A percentile compares a stretch with the other conserved stretches of the same genome.
These are phyloP conservation scores for Quercus mongolica DNA, from an alignment of 306 rosid genomes.

Conservation along the genomic window DNA sequence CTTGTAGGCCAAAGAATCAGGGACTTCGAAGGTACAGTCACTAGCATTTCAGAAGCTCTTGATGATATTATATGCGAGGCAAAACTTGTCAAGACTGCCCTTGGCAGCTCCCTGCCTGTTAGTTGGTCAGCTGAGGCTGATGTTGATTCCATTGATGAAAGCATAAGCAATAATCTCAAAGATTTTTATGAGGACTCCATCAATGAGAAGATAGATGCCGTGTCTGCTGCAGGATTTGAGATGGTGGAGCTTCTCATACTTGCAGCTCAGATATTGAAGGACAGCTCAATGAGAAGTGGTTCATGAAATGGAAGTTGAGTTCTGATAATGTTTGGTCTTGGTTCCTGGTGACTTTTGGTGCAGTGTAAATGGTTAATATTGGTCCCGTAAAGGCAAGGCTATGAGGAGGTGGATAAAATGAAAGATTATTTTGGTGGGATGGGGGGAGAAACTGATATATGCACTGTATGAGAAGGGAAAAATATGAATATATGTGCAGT, in stretches of 20 bases:
- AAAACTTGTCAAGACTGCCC: constrained; percentile 85
- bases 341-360: neutral
- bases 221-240: constrained; percentile 87
- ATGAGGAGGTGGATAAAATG: neutral
- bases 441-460: neutral
- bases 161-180: constrained; percentile 25
- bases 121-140: constrained; percentile 81
- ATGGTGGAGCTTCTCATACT: constrained; percentile 91
- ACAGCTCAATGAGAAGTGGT: constrained; percentile 22
- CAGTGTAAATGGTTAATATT: neutral
- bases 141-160: constrained; percentile 25
- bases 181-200: constrained; percentile 28
- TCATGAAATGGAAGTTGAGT: constrained; percentile 8
- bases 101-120: constrained; percentile 84
- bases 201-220: constrained; percentile 61
- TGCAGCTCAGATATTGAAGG: constrained; percentile 67
- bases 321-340: neutral
- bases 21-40: constrained; percentile 33
- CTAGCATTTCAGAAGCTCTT: constrained; percentile 43
- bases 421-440: neutral
- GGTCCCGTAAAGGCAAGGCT: neutral
- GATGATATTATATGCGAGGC: constrained; percentile 58
- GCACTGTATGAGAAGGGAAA: neutral
- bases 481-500: neutral
- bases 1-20: constrained; percentile 57